Evolutionary conservation across 2,329 filamentous ascomycete species (phyloP), one percentile per base, ranked within the genome.

Genomic region (Pseudogymnoascus sp.): DNA sequence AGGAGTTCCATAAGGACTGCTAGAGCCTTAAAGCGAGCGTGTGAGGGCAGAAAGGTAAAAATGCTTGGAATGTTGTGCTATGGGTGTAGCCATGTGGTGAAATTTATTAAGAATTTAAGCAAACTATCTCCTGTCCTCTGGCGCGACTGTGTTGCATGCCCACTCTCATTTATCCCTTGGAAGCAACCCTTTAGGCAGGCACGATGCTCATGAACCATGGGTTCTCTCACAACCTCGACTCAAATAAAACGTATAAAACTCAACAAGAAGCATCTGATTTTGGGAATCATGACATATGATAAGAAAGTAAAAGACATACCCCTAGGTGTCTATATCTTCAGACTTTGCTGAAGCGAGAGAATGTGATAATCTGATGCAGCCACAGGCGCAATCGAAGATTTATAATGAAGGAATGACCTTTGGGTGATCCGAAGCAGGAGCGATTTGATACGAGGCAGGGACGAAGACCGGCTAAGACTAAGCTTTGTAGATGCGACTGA

Each of bases 401-500:
- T 56, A 34, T 18, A 53, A 53, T 34, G 46, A 53, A 53, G 46
- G 46, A 31, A 31, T 10, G 46, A 53, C 46, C 25, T 53, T 53
- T 53, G 31, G 21, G 12, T 31, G 46, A 53, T 53, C 25, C 46
- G 46, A 53, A 53, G 46, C 46, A 31, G 46, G 46, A 53, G 25
- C 25, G 25, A 53, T n/a, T 50, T 50, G 44, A 38, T 50, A 50
- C 8, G 40, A 44, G 21, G 21, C 21, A 50, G 44, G 21, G 18
- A 50, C 44, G 21, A 50, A 50, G 40, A 37, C 36, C 36, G 36
- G 36, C 36, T 37, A 42, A 46, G 42, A 34, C 50, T 56, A 56
- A 56, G 50, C 25, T 56, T 28, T 56, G 50, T 56, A 56, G 50
- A 8, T 56, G 50, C 50, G 50, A 56, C 50, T 56, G 50, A 56